Evolutionary conservation across 305 asterid species (phyloP), one percentile per base, ranked within the genome.

Genomic region (Lippia alba): DNA sequence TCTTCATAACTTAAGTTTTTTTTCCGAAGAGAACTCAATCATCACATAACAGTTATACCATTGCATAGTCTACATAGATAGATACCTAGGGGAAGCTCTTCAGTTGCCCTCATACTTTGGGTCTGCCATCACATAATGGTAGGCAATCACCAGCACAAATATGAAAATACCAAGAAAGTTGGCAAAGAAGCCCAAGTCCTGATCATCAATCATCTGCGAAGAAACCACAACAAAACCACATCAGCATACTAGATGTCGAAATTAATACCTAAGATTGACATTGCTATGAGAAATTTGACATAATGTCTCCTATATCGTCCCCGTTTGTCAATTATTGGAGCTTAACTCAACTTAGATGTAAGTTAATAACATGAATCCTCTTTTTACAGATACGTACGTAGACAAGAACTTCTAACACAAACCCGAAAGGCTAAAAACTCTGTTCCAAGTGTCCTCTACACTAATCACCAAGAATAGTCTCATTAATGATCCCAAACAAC

Each of bases 161-260:
- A 94, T 89, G 76, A 87, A 88, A 70, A 94, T 86, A n/a, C 99
- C 97, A 48, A 94, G 99, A 76, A 94, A 85, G 74, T 94, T 94
- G 90, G 99, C 99, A 58, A 94, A 80, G 85, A 94, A 94, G 65
- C 99, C 97, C 80, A 94, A 78, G 78, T 88, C 99, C 72, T 86
- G 89, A 76, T 88, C 97, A 67, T 87, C 94, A 75, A 92, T 80
- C 96, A 88, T 92, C 96, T 90, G 96, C 39, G 20, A 50, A 75
- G 33, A 74, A 60, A 72, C 33, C 66, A 70, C 4, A 54, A 72
- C 8, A 36, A 36, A 64, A 63, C 12, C 14, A 61, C 19, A 61
- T 61, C 66, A 73, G 56, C 60, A 65, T 12, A 36, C 11, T 8
- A 69, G 48, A 66, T 63, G 45, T 20, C 41, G 24, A 46, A 53